Base-by-base conservation (phyloP, 208 protist species). In the Phytomonas sp. region DNA sequence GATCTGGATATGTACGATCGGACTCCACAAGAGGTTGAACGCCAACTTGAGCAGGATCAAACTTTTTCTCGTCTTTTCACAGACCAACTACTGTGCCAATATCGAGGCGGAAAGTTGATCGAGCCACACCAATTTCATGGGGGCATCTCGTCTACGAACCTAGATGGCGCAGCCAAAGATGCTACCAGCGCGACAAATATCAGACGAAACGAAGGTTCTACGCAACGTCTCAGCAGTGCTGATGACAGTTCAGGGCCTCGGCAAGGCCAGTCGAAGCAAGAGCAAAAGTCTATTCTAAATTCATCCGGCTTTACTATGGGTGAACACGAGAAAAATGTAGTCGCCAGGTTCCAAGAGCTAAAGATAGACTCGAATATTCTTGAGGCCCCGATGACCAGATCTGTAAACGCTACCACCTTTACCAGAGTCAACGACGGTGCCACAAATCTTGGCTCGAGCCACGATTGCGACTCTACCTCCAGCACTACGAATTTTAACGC, bases 21-120 rank as follows among this genome's bases (percentile, higher is more conserved):
- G 60, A 93, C 90, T 30, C 90, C 90, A 43, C 75, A 83, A 70
- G 78, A 95, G 72, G 81, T 74, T 20, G 89, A 86, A 72, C 40
- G 67, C 60, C 78, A 80, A 51, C 69, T 40, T 6, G 78, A 66
- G 13, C 65, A 77, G 30, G 64, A 56, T 56, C 20, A 20, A 56
- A 56, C 5, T 0, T 56, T 56, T 26, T 56, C 46, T 56, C 0
- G 46, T 26, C 20, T 56, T 56, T 26, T 56, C 20, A 56, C 20
- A 1, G 46, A 56, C 46, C 8, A 56, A 56, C 20, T 56, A 56
- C 20, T 56, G 46, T 56, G 17, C 46, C 46, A 26, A 56, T 56
- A 56, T 56, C 8, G 46, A 56, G 46, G 46, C 46, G 46, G 20
- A 56, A 20, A 56, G 46, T 56, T 17, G 23, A 56, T 56, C 26